These are phyloP conservation scores for Acanthamoeba royreba DNA, from an alignment of 208 protist species.

Conservation along the genomic window DNA sequence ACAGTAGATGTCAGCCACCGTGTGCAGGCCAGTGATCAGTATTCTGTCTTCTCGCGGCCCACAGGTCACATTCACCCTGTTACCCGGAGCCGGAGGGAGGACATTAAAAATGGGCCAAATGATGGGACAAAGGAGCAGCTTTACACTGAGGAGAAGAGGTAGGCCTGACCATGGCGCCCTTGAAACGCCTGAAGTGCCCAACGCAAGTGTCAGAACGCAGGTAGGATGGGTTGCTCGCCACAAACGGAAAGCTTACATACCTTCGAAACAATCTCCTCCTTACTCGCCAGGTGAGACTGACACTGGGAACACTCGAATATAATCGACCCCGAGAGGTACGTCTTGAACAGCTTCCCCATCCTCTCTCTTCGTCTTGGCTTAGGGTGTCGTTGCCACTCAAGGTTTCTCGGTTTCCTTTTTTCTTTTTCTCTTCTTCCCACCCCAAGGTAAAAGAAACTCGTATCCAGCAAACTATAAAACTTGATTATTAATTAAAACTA, in stretches of 20 bases:
- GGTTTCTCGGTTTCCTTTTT: no score
- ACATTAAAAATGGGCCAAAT: neutral
- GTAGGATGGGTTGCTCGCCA: neutral
- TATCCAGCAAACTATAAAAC: no score
- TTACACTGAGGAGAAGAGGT: slow-evolving; percentile 53
- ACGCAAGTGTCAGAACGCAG: neutral
- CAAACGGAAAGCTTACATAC: neutral
- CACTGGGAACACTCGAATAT: slow-evolving; percentile 49
- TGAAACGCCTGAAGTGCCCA: slow-evolving; percentile 44
- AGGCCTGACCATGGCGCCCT: slow-evolving; percentile 53
- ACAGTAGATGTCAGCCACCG: slow-evolving; percentile 62
- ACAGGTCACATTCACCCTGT: slow-evolving; percentile 45
- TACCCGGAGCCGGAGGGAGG: neutral
- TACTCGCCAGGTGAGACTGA: slow-evolving; percentile 47
- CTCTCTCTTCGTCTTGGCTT: neutral
- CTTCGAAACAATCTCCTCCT: slow-evolving; percentile 58
- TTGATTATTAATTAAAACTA: no score
- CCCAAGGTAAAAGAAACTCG: no score
- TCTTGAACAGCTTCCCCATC: slow-evolving; percentile 64
- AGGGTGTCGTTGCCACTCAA: neutral
- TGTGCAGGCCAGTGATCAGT: slow-evolving; percentile 60
- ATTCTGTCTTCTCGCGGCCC: slow-evolving; percentile 53
- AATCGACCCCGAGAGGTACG: slow-evolving; percentile 41
- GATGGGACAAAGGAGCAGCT: neutral
- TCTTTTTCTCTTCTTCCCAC: no score